Conservation (phyloP, 2,329 filamentous ascomycete genomes). For the Diaporthe sp. region DNA sequence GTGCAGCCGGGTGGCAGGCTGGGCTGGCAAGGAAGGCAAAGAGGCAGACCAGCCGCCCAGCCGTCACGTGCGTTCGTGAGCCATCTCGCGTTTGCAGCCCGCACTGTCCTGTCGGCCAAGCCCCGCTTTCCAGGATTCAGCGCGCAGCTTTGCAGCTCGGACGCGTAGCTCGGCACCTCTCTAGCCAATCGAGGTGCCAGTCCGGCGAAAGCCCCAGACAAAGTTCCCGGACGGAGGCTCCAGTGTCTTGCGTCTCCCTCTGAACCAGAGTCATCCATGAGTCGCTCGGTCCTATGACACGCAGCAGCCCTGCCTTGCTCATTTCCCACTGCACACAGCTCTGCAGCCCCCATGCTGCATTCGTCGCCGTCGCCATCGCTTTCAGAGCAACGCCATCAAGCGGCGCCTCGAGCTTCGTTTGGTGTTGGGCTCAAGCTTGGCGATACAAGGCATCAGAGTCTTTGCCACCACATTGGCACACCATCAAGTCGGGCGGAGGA, state of each 20-base stretch:
- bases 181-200: conserved; percentile 38
- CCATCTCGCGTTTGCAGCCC: conserved; percentile 11
- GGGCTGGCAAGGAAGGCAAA: neutral
- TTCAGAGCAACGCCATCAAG: neutral
- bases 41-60: neutral
- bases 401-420: neutral
- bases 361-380: neutral
- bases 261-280: conserved; percentile 34
- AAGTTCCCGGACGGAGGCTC: conserved; percentile 24
- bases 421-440: neutral
- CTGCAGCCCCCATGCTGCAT: neutral
- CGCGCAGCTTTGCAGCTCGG: conserved; percentile 24
- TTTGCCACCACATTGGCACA: conserved; percentile 3
- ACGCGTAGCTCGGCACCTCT: conserved; percentile 40
- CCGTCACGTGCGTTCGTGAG: conserved; percentile 23
- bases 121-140: conserved; percentile 24
- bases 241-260: conserved; percentile 27
- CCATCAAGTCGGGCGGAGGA: neutral
- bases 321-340: conserved; percentile 16
- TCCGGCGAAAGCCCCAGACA: conserved; percentile 30
- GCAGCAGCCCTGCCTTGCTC: conserved; percentile 33
- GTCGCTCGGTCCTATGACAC: conserved; percentile 24
- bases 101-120: conserved; percentile 14
- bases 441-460: neutral
- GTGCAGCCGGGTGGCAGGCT: neutral